These are phyloP conservation scores for Pleurotus cornucopiae DNA, from an alignment of 768 basidiomycete genomes.

Conservation along the genomic window DNA sequence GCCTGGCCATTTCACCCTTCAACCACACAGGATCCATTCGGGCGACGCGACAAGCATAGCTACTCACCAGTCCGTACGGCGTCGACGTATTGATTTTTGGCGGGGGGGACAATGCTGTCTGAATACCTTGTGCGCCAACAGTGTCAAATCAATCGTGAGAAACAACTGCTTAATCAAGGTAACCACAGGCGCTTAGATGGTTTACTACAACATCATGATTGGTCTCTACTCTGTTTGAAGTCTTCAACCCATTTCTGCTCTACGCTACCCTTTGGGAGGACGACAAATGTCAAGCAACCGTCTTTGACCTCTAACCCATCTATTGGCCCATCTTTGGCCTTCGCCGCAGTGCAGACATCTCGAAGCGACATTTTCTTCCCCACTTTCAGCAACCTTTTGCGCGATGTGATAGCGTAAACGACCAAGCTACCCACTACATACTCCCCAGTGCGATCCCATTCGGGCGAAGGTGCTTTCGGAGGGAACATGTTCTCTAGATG, in stretches of 20 bases:
- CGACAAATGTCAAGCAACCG: conserved; percentile 75
- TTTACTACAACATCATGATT: not conserved
- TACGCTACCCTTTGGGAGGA: conserved; percentile 69
- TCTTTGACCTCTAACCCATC: conserved; percentile 88
- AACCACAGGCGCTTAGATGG: not conserved
- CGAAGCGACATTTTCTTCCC: conserved; percentile 86
- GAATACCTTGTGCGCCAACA: not conserved
- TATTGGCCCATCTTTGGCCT: conserved; percentile 47
- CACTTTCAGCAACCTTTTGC: conserved; percentile 79
- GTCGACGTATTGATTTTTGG: conserved; percentile 5
- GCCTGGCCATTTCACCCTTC: not conserved
- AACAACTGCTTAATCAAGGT: not conserved
- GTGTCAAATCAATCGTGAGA: conserved; percentile 2
- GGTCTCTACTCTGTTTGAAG: conserved; percentile 60
- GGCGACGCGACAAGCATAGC: not conserved
- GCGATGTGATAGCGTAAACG: conserved; percentile 79
- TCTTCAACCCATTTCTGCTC: conserved; percentile 87
- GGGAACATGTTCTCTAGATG: conserved; percentile 86
- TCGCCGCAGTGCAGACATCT: conserved; percentile 67
- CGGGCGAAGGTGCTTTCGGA: conserved; percentile 53
- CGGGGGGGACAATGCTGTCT: not conserved
- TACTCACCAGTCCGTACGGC: conserved; percentile 9
- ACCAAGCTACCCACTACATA: conserved; percentile 63
- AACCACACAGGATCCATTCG: not conserved
- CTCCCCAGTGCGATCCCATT: conserved; percentile 73